Evolutionary conservation across 169 alveolate species (phyloP).

Genomic region (Plasmodium relictum): DNA sequence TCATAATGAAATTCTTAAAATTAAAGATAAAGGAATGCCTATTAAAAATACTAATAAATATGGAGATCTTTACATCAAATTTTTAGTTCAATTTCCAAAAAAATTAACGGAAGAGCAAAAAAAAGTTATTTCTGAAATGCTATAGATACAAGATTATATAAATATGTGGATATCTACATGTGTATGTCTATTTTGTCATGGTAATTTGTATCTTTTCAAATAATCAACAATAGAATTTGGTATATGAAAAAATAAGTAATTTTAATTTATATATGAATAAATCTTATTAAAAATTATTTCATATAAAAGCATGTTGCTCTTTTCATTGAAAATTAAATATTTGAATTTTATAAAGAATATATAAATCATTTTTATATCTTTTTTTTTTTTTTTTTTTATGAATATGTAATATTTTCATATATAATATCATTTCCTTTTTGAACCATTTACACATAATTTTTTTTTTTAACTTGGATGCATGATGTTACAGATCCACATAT

Average conservation of each 20-base stretch:
- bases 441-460: no score
- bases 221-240: no score
- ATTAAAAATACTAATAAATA: conserved; percentile 77
- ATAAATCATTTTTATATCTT: not conserved
- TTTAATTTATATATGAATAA: not conserved
- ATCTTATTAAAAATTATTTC: not conserved
- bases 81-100: conserved; percentile 85
- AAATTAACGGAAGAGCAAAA: conserved; percentile 81
- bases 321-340: conserved; percentile 11
- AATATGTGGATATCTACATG: not conserved
- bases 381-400: not conserved
- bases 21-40: conserved; percentile 88
- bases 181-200: not conserved
- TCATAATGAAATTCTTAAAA: conserved; percentile 83
- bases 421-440: no score
- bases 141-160: not conserved
- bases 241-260: not conserved
- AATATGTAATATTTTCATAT: not conserved
- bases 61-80: conserved; percentile 86
- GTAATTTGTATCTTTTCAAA: not conserved
- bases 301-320: conserved; percentile 7
- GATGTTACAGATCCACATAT: no score
- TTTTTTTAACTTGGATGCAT: no score
- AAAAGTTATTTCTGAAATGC: conserved; percentile 80
- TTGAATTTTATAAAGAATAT: not conserved